Evolutionary conservation across 2,329 filamentous ascomycete species (phyloP).

Genomic region (Talaromyces piceae): DNA sequence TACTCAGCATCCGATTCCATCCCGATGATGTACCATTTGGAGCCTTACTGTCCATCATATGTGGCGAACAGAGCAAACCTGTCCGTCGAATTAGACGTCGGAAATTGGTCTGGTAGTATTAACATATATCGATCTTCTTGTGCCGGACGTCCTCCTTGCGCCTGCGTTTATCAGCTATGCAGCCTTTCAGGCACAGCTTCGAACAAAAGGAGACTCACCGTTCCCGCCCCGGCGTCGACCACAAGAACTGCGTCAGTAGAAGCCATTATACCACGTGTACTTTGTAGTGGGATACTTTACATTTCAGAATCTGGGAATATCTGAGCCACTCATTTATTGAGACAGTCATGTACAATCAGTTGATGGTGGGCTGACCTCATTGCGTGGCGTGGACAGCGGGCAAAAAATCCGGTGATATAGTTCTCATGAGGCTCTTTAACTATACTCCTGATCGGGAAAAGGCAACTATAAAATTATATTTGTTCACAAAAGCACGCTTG

Average conservation of each 20-base stretch:
- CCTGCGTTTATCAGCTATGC: conserved; percentile 13
- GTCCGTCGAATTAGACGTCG: conserved; percentile 18
- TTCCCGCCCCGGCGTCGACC: conserved; percentile 25
- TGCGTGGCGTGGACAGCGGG: neutral
- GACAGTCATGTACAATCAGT: neutral
- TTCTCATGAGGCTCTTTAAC: too few species aligned
- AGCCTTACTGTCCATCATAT: conserved; percentile 30
- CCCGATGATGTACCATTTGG: neutral
- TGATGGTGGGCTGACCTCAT: conserved; percentile 27
- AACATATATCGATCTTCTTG: conserved; percentile 28
- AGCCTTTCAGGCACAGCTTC: neutral
- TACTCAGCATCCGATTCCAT: neutral
- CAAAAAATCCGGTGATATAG: neutral
- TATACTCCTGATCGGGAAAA: too few species aligned
- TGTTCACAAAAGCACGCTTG: too few species aligned
- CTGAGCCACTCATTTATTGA: neutral
- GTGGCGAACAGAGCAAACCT: conserved; percentile 27
- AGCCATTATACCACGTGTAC: conserved; percentile 19
- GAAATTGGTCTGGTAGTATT: conserved; percentile 24
- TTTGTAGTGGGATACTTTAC: conserved; percentile 11
- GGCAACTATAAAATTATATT: too few species aligned
- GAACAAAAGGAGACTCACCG: conserved; percentile 14
- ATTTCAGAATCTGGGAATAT: neutral
- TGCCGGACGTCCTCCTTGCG: conserved; percentile 21
- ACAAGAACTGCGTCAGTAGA: conserved; percentile 20